Base-by-base conservation (phyloP, 1,139 yeast species). In the Candida sp. region DNA sequence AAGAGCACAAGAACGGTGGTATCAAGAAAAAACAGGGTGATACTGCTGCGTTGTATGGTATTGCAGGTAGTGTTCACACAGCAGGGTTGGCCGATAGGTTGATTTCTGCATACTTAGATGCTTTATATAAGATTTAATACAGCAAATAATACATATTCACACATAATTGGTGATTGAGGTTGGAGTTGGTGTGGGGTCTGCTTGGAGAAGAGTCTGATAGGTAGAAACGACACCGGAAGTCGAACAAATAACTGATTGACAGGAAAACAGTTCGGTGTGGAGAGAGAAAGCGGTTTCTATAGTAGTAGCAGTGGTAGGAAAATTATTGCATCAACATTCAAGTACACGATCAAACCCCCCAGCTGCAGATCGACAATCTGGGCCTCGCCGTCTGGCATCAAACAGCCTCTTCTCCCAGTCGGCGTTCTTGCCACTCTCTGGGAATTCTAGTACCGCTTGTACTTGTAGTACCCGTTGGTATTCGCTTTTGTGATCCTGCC, bases 21-120 rank as follows among this genome's bases (percentile, higher is more conserved):
- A 22, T 12, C 11, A 37, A 22, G 9, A 47, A 52, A 22, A 48
- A 52, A 17, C 54, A 50, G 22, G 70, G 88, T 42, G 89, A 84
- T 51, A 90, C 96, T 3, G 94, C 97, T 23, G 96, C 96, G 1
- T 66, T 94, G 49, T 94, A 94, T 63, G 98, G 99, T 58, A 96
- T 93, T 46, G 98, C 98, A 0, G 98, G 97, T 5, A 89, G 94
- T 62, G 83, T 94, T 33, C 75, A 82, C 53, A 90, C 98, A 0
- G 81, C 85, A 0, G 96, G 96, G 1, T 85, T 94, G n/a, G 97
- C 93, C 3, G 96, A 88, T 54, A 77, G 80, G 52, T 69, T 93
- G 27, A 88, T 93, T 46, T 87, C 83, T 27, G 94, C 88, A 0
- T 94, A 92, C 64, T 71, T 93, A 46, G 97, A 94, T 66, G 78